These are phyloP conservation scores for Penicillium psychrofluorescens DNA, from an alignment of 495 filamentous ascomycete genomes.

Conservation along the genomic window DNA sequence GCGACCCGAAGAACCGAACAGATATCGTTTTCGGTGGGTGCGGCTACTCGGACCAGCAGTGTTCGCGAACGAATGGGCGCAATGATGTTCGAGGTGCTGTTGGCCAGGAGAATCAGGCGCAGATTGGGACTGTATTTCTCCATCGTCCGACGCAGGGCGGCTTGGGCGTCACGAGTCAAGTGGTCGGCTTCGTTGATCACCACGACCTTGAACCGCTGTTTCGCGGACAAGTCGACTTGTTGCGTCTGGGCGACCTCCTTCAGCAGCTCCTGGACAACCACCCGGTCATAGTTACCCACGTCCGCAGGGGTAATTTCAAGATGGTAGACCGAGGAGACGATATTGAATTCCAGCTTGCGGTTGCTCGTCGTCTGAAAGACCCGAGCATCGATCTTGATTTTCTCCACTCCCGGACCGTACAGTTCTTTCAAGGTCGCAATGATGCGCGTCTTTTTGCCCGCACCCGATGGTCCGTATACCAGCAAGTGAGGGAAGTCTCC, in stretches of 20 bases:
- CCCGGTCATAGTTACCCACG: slow-evolving; percentile 92
- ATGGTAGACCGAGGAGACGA: slow-evolving; percentile 91
- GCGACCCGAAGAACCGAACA: slow-evolving; percentile 65
- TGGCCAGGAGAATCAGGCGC: slow-evolving; percentile 83
- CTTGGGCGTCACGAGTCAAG: slow-evolving; percentile 88
- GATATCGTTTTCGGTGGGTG: slow-evolving; percentile 81
- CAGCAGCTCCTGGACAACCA: slow-evolving; percentile 89
- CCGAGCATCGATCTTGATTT: slow-evolving; percentile 94
- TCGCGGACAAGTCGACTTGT: slow-evolving; percentile 84
- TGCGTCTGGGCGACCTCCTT: slow-evolving; percentile 99
- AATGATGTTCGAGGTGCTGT: slow-evolving; percentile 95
- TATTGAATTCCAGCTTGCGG: slow-evolving; percentile 98
- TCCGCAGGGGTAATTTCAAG: slow-evolving; percentile 97
- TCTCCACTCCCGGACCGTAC: slow-evolving; percentile 87
- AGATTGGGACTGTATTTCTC: slow-evolving; percentile 98
- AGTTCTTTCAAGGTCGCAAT: slow-evolving; percentile 89
- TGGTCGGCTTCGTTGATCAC: slow-evolving; percentile 99
- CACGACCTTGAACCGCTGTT: slow-evolving; percentile 93
- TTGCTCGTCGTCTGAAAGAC: slow-evolving; percentile 93
- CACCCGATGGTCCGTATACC: slow-evolving; percentile 91
- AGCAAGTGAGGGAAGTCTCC: slow-evolving; percentile 96
- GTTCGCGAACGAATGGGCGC: slow-evolving; percentile 88
- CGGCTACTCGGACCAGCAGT: slow-evolving; percentile 83
- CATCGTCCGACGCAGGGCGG: slow-evolving; percentile 91
- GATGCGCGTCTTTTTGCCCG: slow-evolving; percentile 95